These are phyloP conservation scores for Abortiporus biennis DNA, from an alignment of 1,284 basidiomycete species.

Conservation along the genomic window DNA sequence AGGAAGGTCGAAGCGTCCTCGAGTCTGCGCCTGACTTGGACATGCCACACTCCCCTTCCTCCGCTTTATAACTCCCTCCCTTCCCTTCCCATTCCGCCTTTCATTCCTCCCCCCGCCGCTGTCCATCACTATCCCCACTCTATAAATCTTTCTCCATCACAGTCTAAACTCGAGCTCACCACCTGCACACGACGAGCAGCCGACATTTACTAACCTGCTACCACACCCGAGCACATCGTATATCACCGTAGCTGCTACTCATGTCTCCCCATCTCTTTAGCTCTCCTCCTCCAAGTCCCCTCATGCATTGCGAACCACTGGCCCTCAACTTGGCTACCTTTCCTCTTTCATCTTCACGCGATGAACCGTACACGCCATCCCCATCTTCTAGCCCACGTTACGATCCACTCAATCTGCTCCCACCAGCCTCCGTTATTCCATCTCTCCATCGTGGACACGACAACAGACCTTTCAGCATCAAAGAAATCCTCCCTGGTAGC, in stretches of 20 bases:
- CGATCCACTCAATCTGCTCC: background rate
- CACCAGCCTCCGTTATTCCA: background rate
- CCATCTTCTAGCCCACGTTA: background rate
- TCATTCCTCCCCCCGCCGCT: background rate
- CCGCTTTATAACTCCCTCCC: background rate
- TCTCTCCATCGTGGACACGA: background rate
- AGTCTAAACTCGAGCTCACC: background rate
- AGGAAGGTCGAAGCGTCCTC: background rate
- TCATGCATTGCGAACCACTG: background rate
- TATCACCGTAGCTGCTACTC: too few species aligned
- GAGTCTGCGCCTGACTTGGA: background rate
- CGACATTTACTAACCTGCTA: too few species aligned
- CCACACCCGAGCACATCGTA: too few species aligned
- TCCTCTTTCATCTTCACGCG: background rate
- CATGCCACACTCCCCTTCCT: background rate
- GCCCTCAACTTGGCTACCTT: background rate
- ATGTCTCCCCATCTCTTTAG: background rate
- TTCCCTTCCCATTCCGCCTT: background rate
- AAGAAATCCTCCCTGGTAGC: slow-evolving; percentile 6
- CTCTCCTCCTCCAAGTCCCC: background rate
- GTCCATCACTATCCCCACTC: background rate
- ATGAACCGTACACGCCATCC: background rate
- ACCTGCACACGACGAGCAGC: too few species aligned
- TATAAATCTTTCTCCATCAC: background rate
- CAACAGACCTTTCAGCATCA: background rate